These are phyloP conservation scores for Colletotrichum agaves DNA, from an alignment of 2,329 filamentous ascomycete species.

Conservation along the genomic window DNA sequence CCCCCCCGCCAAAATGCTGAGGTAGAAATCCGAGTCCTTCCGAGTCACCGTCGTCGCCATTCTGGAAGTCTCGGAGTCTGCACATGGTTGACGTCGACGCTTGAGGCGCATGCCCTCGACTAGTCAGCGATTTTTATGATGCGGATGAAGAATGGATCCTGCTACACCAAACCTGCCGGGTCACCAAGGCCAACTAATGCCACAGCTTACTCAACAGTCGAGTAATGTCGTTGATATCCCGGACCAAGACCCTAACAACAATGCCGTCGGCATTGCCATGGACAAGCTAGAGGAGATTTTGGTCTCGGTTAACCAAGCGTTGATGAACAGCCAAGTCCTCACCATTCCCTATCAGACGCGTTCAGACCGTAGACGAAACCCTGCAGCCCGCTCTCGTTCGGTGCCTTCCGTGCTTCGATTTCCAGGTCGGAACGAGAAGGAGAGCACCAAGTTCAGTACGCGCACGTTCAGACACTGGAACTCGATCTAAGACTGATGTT, in stretches of 20 bases:
- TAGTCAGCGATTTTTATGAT: too few relatives aligned
- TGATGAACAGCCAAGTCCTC: conserved; percentile 57
- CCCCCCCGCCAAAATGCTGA: neutral
- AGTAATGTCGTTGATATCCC: conserved; percentile 27
- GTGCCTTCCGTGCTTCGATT: conserved; percentile 48
- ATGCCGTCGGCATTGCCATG: conserved; percentile 50
- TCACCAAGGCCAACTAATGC: conserved; percentile 25
- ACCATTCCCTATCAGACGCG: conserved; percentile 58
- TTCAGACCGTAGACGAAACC: conserved; percentile 33
- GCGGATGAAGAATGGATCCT: conserved; percentile 20
- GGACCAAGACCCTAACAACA: conserved; percentile 4
- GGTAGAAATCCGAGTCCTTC: neutral
- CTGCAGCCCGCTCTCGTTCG: neutral
- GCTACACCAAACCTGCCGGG: conserved; percentile 20
- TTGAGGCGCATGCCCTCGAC: neutral
- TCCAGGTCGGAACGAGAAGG: conserved; percentile 58
- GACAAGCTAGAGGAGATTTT: conserved; percentile 67
- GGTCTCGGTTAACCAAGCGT: conserved; percentile 59
- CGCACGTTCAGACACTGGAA: neutral
- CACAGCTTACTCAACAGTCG: conserved; percentile 8
- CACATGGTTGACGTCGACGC: neutral
- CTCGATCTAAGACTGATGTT: neutral
- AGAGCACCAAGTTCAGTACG: conserved; percentile 65
- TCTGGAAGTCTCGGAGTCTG: neutral
- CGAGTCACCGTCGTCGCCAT: neutral